A percentile compares a stretch with the other conserved stretches of the same genome.
Evolutionary conservation across 2,329 filamentous ascomycete genomes (phyloP).

Genomic region (Epichloe typhina): DNA sequence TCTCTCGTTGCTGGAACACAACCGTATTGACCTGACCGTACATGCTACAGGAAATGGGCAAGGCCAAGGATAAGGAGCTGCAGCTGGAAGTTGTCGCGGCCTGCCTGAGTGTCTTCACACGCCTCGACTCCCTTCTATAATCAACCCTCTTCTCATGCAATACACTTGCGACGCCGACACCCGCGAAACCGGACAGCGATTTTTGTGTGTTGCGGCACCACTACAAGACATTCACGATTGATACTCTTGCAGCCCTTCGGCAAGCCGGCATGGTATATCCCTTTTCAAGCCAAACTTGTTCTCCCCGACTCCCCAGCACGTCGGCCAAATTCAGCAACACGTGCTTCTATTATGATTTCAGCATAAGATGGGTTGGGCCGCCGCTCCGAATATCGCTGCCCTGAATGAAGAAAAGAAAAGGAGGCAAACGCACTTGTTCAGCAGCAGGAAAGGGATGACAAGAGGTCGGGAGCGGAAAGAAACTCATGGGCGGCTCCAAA

Average conservation of each 20-base stretch:
- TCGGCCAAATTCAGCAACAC: too few relatives aligned
- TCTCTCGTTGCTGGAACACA: background rate
- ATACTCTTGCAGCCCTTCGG: background rate
- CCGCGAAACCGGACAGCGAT: background rate
- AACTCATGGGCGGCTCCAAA: background rate
- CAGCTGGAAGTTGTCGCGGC: constrained; percentile 95
- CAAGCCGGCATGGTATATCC: background rate
- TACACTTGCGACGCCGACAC: background rate
- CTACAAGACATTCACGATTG: background rate
- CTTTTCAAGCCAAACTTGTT: background rate
- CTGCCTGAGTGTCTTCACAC: constrained; percentile 92
- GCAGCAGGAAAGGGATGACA: too few relatives aligned
- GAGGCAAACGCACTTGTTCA: too few relatives aligned
- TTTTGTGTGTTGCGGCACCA: background rate
- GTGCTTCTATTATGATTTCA: too few relatives aligned
- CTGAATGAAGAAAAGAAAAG: too few relatives aligned
- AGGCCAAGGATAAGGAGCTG: constrained; percentile 82
- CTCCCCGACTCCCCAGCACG: background rate
- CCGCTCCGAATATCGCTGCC: too few relatives aligned
- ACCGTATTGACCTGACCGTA: constrained; percentile 13
- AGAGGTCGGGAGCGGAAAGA: background rate
- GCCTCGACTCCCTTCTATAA: constrained; percentile 89
- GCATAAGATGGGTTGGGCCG: too few relatives aligned
- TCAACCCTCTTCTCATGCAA: background rate
- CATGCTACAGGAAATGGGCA: constrained; percentile 54